Evolutionary conservation across 306 rosid species (phyloP).

Genomic region (Fragaria vesca): DNA sequence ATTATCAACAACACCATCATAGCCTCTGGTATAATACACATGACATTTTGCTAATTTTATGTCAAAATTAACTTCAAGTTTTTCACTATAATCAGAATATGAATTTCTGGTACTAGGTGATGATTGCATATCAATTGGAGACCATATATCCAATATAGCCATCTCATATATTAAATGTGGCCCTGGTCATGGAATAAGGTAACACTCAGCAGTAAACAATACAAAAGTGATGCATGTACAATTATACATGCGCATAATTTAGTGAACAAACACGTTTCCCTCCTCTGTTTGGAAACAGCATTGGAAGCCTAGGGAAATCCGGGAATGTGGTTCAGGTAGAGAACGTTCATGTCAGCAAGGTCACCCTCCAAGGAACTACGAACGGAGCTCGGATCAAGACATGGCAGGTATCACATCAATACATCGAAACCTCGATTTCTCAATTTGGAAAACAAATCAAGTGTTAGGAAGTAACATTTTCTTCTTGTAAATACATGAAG

Average conservation of each 20-base stretch:
- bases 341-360: conserved; percentile 33
- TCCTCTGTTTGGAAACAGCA: conserved; percentile 18
- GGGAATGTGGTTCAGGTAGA: conserved; percentile 38
- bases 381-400: conserved; percentile 50
- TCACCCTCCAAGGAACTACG: conserved; percentile 30
- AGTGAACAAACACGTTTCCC: background rate
- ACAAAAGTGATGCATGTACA: background rate
- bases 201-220: background rate
- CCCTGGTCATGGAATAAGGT: conserved; percentile 40
- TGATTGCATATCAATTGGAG: conserved; percentile 39
- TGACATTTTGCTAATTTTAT: background rate
- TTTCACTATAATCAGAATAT: background rate
- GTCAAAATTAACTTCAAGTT: background rate
- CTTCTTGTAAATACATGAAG: conserved; percentile 7
- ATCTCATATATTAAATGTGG: conserved; percentile 29
- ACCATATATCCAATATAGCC: conserved; percentile 27
- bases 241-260: background rate
- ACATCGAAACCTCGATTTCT: background rate
- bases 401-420: conserved; percentile 29
- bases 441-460: background rate
- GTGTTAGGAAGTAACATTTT: background rate
- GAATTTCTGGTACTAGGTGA: conserved; percentile 23
- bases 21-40: conserved; percentile 22
- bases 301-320: conserved; percentile 39
- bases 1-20: conserved; percentile 13